Base-by-base conservation (phyloP, 345 rosid species). In the Gossypium mustelinum region DNA sequence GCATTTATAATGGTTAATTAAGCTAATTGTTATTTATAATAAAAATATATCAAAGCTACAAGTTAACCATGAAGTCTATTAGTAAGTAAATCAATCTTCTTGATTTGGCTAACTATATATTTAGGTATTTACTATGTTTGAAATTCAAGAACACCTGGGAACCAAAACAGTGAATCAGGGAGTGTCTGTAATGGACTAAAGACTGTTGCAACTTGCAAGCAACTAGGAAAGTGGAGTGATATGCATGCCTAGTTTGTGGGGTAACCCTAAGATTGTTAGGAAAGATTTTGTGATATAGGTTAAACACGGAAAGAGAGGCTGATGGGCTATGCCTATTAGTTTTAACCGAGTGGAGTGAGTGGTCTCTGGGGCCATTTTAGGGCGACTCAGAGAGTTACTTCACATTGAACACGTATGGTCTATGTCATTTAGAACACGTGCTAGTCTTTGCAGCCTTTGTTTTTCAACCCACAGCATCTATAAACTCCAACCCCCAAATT, bases 391-490 rank as follows among this genome's bases (percentile, higher is more conserved):
- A 27, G 29, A 27, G 29, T 27, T 27, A 27, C 29, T 27, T 27
- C 29, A 27, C n/a, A 55, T 18, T 56, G 27, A 56, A 55, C 12
- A 11, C 59, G 2, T 14, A 51, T 12, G 3, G 73, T 51, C 24
- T 27, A 25, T 69, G 73, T 69, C 27, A 4, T 70, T 70, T 70
- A 22, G 45, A 70, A 60, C 73, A 55, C 77, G 77, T 66, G 72
- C 41, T 34, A 7, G 18, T 20, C 13, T 51, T 34, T 34, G 16
- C 48, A 2, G 2, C 29, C 43, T 20, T 3, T 20, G 41, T 34
- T 66, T 27, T 22, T 48, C 18, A 11, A 0, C 16, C 63, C 51
- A 39, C 13, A 17, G n/a, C 64, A 10, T 20, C 39, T 68, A 68
- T 44, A 68, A 60, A 58, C 74, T 41, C 68, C 58, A 18, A 25